Percentiles rank a stretch among this genome's conserved stretches.
These are phyloP conservation scores for Ophiostoma tasmaniense DNA, from an alignment of 2,329 filamentous ascomycete species.

Conservation along the genomic window DNA sequence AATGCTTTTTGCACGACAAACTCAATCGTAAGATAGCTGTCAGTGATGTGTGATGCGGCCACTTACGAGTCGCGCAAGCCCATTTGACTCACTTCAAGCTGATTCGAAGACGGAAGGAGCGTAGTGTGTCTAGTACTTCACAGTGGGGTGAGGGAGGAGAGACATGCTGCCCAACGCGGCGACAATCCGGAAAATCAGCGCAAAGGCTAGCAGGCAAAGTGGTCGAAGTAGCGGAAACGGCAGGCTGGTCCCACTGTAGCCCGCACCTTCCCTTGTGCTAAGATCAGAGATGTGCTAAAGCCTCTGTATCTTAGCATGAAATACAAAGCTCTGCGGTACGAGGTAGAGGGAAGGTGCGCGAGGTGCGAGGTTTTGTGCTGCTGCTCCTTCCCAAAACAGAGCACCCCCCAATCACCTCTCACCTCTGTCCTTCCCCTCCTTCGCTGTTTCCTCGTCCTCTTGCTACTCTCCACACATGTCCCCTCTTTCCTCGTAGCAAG, in stretches of 20 bases:
- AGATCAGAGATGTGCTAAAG: background rate
- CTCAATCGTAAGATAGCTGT: background rate
- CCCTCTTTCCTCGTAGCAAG: slow-evolving; percentile 9
- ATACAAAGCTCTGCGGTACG: background rate
- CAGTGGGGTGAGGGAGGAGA: slow-evolving; percentile 2
- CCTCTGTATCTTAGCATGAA: background rate
- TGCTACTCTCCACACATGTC: slow-evolving; percentile 5
- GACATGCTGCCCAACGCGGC: slow-evolving; percentile 12
- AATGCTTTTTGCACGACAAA: background rate
- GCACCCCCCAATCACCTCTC: no score
- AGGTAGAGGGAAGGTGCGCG: no score
- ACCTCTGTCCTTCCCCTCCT: slow-evolving; percentile 16
- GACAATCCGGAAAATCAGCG: background rate
- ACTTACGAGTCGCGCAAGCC: slow-evolving; percentile 6
- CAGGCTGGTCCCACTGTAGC: slow-evolving; percentile 7
- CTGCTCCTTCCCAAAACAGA: slow-evolving; percentile 6
- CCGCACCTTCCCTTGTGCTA: slow-evolving; percentile 7
- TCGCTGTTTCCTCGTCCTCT: slow-evolving; percentile 7
- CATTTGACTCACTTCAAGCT: slow-evolving; percentile 6
- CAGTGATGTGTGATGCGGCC: background rate
- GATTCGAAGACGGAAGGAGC: slow-evolving; percentile 12
- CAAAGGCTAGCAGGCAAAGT: background rate
- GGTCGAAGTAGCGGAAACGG: background rate
- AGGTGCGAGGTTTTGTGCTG: background rate
- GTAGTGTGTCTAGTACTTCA: slow-evolving; percentile 12